Conservation (phyloP, 352 stramenopile genomes). For the Blastocystis sp. region DNA sequence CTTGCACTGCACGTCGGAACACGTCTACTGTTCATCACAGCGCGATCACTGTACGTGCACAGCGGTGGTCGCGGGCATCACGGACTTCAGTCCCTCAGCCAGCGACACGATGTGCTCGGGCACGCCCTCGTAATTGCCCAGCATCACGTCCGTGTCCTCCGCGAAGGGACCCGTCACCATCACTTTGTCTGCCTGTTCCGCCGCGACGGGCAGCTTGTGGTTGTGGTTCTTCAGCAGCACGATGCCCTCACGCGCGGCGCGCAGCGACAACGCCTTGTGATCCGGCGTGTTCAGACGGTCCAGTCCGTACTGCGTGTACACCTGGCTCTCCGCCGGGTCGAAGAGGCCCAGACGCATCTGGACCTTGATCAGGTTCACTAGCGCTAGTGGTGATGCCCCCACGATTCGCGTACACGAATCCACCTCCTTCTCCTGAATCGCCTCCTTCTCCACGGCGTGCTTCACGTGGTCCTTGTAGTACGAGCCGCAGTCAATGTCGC, state of each 20-base stretch:
- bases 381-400: slow-evolving; percentile 68
- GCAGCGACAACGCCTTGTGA: slow-evolving; percentile 80
- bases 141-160: slow-evolving; percentile 78
- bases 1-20: slow-evolving; percentile 12
- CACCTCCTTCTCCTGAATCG: slow-evolving; percentile 80
- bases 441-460: slow-evolving; percentile 78
- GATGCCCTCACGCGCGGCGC: slow-evolving; percentile 85
- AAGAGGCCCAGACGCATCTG: slow-evolving; percentile 90
- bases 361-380: slow-evolving; percentile 83
- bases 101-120: slow-evolving; percentile 83
- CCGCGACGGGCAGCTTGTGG: slow-evolving; percentile 80
- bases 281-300: slow-evolving; percentile 82
- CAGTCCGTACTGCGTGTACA: slow-evolving; percentile 77
- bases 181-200: slow-evolving; percentile 74
- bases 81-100: slow-evolving; percentile 80
- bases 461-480: slow-evolving; percentile 83
- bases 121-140: slow-evolving; percentile 85
- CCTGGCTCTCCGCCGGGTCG: slow-evolving; percentile 83
- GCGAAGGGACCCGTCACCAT: slow-evolving; percentile 85
- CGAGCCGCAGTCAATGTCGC: slow-evolving; percentile 85
- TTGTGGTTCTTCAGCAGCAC: slow-evolving; percentile 89
- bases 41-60: not conserved
- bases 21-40: slow-evolving; percentile 39
- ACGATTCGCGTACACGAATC: slow-evolving; percentile 72
- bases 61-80: slow-evolving; percentile 20